A percentile compares a stretch with the other conserved stretches of the same genome.
Conservation (phyloP, 768 basidiomycete species). For the Jaapia argillacea region DNA sequence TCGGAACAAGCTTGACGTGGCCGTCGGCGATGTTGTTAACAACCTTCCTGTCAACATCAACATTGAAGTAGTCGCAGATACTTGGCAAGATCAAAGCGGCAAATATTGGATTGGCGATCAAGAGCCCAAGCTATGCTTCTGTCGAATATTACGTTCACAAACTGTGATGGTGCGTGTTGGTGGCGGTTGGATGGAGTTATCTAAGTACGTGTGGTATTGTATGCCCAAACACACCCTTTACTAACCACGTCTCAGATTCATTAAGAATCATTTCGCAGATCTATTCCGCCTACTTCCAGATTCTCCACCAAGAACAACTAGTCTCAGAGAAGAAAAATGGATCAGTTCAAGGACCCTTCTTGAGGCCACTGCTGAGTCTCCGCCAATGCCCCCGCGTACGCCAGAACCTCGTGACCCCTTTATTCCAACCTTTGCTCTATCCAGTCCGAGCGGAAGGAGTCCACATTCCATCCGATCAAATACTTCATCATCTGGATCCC, state of each 20-base stretch:
- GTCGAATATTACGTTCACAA: constrained; percentile 81
- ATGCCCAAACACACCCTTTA: too few species aligned
- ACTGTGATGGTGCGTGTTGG: constrained; percentile 96
- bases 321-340: constrained; percentile 63
- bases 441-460: constrained; percentile 35
- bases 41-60: constrained; percentile 78
- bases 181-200: constrained; percentile 89
- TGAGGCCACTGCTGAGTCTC: constrained; percentile 29
- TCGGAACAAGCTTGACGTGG: constrained; percentile 86
- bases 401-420: constrained; percentile 53
- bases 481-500: constrained; percentile 59
- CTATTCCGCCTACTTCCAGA: constrained; percentile 67
- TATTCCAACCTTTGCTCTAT: constrained; percentile 59
- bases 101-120: constrained; percentile 96
- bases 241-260: constrained; percentile 46
- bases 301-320: constrained; percentile 34
- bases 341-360: constrained; percentile 67
- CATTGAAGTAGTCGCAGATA: constrained; percentile 69
- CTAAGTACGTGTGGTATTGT: constrained; percentile 71
- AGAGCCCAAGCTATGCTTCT: constrained; percentile 85
- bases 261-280: constrained; percentile 79
- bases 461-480: constrained; percentile 36
- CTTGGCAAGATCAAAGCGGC: constrained; percentile 88
- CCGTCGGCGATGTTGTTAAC: constrained; percentile 89
- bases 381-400: constrained; percentile 40